Base-by-base conservation (phyloP, 192 early-diverging fungal species). In the Backusella australiensis region DNA sequence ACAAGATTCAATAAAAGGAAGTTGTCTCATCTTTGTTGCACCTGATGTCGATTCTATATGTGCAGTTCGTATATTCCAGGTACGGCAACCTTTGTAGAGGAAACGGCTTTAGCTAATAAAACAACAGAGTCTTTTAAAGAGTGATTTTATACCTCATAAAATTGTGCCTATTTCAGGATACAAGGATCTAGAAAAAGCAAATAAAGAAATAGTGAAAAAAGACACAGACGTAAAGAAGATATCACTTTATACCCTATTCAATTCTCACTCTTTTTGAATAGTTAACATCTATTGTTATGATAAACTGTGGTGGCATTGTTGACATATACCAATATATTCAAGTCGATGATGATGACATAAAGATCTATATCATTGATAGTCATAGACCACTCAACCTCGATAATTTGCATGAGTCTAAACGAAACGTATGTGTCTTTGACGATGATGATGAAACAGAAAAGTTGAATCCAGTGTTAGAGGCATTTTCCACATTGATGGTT, bases 381-480 rank as follows among this genome's bases (percentile, higher is more conserved):
- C 96, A 95, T 74, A 83, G 97, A 56, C 97, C 97, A 21, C 85
- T 95, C 34, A 93, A 96, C 73, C 87, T 98, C 21, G 90, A 93
- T 44, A 96, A 94, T 72, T 78, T 97, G 14, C 95, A 89, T 74
- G 86, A 88, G 78, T 86, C 90, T 67, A 90, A 92, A 36, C 35
- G 32, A 14, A 90, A 94, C 76, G 86, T 98, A 11, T 89, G 91
- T 65, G 91, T 96, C 23, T 85, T 97, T 79, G 96, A 96, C 75
- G 95, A 97, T 72, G 92, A 90, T n/a, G 92, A 93, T 44, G 85
- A 93, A 8, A 94, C 94, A 35, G 85, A 83, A 36, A 85, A 90
- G n/a, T 86, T 94, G 80, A 74, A 67, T 0, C 86, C 89, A 35
- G 78, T 96, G 34, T 86, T 88, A 32, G 78, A 89, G 36, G 95